Conservation (phyloP, 1,284 basidiomycete species). For the Somion occarium region DNA sequence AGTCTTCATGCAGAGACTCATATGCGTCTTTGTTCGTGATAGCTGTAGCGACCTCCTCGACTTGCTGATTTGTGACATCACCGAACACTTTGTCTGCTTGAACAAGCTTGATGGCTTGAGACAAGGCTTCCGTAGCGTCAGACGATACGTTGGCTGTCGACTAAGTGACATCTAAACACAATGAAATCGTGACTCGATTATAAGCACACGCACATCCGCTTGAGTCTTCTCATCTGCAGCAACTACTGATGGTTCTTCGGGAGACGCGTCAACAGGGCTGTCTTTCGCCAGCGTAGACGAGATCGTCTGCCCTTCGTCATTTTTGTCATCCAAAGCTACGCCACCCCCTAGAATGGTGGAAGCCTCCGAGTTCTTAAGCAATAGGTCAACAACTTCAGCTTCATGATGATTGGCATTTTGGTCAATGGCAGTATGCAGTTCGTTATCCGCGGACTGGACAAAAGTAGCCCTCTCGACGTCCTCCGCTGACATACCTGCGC, state of each 20-base stretch:
- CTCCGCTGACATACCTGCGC: conserved; percentile 1
- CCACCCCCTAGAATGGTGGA: neutral
- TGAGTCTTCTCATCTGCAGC: neutral
- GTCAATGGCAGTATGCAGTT: neutral
- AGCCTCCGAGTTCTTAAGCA: neutral
- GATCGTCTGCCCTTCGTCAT: neutral
- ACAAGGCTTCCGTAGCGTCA: too few relatives aligned
- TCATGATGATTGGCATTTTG: neutral
- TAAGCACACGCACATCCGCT: too few relatives aligned
- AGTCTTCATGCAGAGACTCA: neutral
- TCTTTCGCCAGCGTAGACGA: neutral
- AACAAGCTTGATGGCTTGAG: neutral
- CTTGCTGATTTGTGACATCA: neutral
- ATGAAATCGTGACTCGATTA: too few relatives aligned
- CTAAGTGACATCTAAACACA: too few relatives aligned
- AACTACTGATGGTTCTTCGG: neutral
- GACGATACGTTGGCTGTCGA: too few relatives aligned
- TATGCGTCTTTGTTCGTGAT: neutral
- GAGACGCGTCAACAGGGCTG: neutral
- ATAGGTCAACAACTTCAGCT: neutral
- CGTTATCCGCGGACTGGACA: neutral
- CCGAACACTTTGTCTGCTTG: neutral
- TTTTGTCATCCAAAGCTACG: neutral
- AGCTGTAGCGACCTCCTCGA: neutral
- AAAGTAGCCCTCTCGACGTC: neutral